Evolutionary conservation across 192 early-diverging fungal genomes (phyloP), one percentile per base, ranked within the genome.

Genomic region (Entomortierella beljakovae): DNA sequence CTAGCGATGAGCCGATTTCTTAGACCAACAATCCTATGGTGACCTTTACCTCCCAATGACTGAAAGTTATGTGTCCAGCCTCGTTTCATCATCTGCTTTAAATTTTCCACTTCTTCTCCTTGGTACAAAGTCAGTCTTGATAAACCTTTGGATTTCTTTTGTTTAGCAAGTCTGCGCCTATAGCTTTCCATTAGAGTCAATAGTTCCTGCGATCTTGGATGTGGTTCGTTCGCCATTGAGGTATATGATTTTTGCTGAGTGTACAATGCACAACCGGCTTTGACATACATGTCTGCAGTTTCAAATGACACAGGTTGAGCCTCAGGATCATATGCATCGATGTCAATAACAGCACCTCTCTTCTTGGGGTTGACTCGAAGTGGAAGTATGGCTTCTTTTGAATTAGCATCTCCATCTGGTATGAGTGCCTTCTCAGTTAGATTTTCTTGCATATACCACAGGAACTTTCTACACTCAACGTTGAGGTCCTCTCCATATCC

Each of bases 1-100:
- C 6, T 20, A n/a, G 56, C 29, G 22, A 35, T 57, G 34, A 18
- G 29, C 16, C 20, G 56, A 37, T 57, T 34, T 7, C 56, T 31
- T 6, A 54, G 25, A 10, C 53, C 53, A 11, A 29, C 28, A 54
- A 26, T 4, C 5, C 31, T 10, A 31, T 35, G 56, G 37, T 32
- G 20, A 6, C 34, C 3, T 6, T 3, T 10, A 37, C 34, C 34
- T 8, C 56, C 32, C 2, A 32, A 5, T 26, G 29, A n/a, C 56
- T 26, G 16, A 31, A 37, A 57, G 32, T 35, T 57, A n/a, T 57
- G 56, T 6, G 29, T 57, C 56, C 56, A 57, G 34, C 32, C 56
- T 38, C 37, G 9, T n/a, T 20, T 57, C 56, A 57, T 38, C 32
- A 38, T 20, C 56, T 16, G 33, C 56, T 38, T 57, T n/a, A 57